phyloP scores from a whole-genome alignment of 2,329 filamentous ascomycete genomes.

The Chrysoporthe austroafricana region DNA sequence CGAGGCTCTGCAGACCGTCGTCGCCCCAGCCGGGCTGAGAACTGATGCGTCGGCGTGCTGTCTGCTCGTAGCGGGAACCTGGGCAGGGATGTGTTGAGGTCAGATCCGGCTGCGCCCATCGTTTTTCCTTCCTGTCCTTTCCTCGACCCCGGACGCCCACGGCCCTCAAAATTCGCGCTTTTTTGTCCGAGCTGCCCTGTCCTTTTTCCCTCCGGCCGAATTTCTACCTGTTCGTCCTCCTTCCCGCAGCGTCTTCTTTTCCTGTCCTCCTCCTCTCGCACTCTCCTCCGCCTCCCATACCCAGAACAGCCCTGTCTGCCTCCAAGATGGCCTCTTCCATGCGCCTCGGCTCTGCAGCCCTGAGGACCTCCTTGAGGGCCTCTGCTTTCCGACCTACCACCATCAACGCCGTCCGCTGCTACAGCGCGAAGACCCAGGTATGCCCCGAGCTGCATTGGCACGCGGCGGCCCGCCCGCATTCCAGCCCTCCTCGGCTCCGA shows the following conservation, averaged over 20 bases:
- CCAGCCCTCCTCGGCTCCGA: too few relatives aligned
- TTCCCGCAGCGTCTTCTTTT: constrained; percentile 41
- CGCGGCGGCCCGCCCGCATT: too few relatives aligned
- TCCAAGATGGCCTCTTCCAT: constrained; percentile 80
- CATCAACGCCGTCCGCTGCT: constrained; percentile 85
- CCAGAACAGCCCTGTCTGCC: constrained; percentile 38
- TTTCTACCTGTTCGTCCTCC: constrained; percentile 31
- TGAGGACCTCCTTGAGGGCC: constrained; percentile 75
- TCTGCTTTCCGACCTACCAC: constrained; percentile 71
- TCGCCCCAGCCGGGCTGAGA: background rate
- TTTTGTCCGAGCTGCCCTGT: constrained; percentile 26
- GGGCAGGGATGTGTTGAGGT: constrained; percentile 10
- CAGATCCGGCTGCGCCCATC: constrained; percentile 8
- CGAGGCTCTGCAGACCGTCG: background rate
- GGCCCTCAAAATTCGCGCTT: constrained; percentile 29
- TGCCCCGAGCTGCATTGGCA: constrained; percentile 32
- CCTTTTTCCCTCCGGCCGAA: constrained; percentile 35
- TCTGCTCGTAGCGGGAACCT: background rate
- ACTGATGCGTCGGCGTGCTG: background rate
- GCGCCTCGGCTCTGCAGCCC: constrained; percentile 78
- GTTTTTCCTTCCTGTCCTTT: background rate
- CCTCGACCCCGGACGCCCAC: constrained; percentile 13
- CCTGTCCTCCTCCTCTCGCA: constrained; percentile 38
- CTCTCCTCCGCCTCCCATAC: constrained; percentile 36
- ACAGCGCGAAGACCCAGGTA: constrained; percentile 92